Base-by-base conservation (phyloP, 768 basidiomycete genomes). In the Kwoniella sp. region DNA sequence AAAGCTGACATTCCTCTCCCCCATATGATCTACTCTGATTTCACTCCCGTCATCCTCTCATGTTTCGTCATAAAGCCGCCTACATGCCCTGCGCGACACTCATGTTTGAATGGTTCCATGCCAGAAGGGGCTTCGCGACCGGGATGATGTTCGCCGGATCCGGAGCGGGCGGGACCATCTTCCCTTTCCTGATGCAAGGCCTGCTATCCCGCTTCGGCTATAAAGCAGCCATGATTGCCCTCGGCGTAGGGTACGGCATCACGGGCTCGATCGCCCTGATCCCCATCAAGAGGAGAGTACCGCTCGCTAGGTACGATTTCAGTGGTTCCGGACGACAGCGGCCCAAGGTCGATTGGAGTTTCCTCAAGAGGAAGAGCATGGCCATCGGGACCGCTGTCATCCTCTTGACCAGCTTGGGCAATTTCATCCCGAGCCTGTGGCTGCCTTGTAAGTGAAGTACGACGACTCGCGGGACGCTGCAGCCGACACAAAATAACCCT, bases 71-170 rank as follows among this genome's bases (percentile, higher is more conserved):
- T 37, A n/a, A 23, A 73, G 71, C 67, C 1, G 29, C 53, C 25
- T 78, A 78, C 55, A 57, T 78, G 23, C 75, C 77, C 1, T 71
- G 72, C 38, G 69, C 72, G 4, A 74, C 71, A n/a, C 65, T 79
- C 37, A 63, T 79, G 9, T 76, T 76, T 57, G 73, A 79, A 55
- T 77, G 77, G 77, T 79, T 76, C 67, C 63, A 67, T 29, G 61
- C 60, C 7, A 52, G 62, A 30, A 65, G 77, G 37, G 77, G 77
- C 5, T 57, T 75, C 13, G 77, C 77, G 1, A 57, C 63, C 20
- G 77, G 77, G 0, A 72, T 76, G n/a, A 70, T 76, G 67, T 79
- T 71, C 68, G 65, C 70, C 20, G 77, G 77, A 1, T 73, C 73
- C 20, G 75, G 73, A 11, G 57, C 64, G 9, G 78, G 78, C 13